phyloP scores from a whole-genome alignment of 768 basidiomycete species.

The Naganishia onofrii region DNA sequence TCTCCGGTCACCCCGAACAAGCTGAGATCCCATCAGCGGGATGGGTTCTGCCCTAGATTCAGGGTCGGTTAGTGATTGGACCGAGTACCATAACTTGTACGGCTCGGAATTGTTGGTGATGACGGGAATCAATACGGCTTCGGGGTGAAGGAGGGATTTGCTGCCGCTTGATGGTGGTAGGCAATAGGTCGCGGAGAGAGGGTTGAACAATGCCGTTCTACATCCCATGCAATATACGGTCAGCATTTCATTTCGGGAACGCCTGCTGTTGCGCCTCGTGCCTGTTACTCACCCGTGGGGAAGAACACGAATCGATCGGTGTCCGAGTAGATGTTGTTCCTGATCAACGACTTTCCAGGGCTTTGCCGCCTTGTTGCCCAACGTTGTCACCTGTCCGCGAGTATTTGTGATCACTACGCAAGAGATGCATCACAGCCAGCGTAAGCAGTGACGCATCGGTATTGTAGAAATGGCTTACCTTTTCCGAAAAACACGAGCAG shows the following conservation, averaged over 20 bases:
- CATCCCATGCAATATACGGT: constrained; percentile 6
- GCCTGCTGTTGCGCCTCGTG: background rate
- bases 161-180: constrained; percentile 58
- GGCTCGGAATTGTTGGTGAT: constrained; percentile 88
- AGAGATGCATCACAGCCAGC: background rate
- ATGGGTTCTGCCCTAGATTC: constrained; percentile 23
- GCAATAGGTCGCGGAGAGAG: constrained; percentile 70
- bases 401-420: constrained; percentile 18
- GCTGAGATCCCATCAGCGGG: constrained; percentile 31
- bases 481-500: constrained; percentile 10
- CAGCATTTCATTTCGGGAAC: too few species aligned
- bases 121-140: constrained; percentile 69
- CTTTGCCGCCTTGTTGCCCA: constrained; percentile 13
- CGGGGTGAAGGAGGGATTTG: background rate
- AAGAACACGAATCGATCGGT: constrained; percentile 87
- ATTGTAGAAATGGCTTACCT: background rate
- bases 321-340: constrained; percentile 58
- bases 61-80: constrained; percentile 63
- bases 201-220: constrained; percentile 84
- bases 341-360: constrained; percentile 16
- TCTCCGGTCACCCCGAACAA: constrained; percentile 35
- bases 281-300: constrained; percentile 68
- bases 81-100: constrained; percentile 66
- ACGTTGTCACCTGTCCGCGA: constrained; percentile 20
- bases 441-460: background rate